Base-by-base conservation (phyloP, 306 rosid species). In the Dryas drummondii region DNA sequence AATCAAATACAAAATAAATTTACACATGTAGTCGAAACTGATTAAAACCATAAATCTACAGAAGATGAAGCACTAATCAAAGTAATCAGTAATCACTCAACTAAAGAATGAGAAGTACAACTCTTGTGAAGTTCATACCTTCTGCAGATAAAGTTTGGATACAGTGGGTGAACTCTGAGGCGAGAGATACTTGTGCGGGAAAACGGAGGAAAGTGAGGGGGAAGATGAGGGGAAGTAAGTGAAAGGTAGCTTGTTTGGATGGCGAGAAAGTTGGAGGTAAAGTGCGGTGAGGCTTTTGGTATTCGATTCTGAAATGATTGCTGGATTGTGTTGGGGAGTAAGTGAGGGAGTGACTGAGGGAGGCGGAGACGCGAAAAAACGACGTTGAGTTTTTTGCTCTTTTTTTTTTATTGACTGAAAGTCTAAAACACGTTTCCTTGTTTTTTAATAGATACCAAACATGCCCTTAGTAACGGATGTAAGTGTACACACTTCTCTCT, bases 301-400 rank as follows among this genome's bases (percentile, higher is more conserved):
- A 13, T 47, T 14, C 59, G 47, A 19, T 6, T 17, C 19, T 1
- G 17, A 42, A 70, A n/a, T 9, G 72, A 50, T 16, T 1, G 73
- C 61, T 32, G 48, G 56, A 42, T 7, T 3, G 0, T 37, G 37
- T 16, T 47, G 71, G 27, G 41, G 19, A 9, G 63, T 17, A 53
- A 54, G 57, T 19, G 71, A 66, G 75, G 54, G 49, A 41, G 10
- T 12, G 12, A 64, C 27, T 64, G 22, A 71, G 66, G 22, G 54
- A 71, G 48, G 75, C 65, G 75, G 66, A 71, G 52, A 71, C 44
- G 42, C 75, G 65, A 12, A 71, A 71, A 17, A 19, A 13, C 22
- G 53, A 40, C 50, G 74, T 9, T n/a, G 12, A 51, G 37, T 4
- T 27, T 2, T 51, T 16, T 9, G 60, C 46, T 9, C 27, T 17